Conservation (phyloP, 2,329 filamentous ascomycete species). For the Stachybotrys echinatus region DNA sequence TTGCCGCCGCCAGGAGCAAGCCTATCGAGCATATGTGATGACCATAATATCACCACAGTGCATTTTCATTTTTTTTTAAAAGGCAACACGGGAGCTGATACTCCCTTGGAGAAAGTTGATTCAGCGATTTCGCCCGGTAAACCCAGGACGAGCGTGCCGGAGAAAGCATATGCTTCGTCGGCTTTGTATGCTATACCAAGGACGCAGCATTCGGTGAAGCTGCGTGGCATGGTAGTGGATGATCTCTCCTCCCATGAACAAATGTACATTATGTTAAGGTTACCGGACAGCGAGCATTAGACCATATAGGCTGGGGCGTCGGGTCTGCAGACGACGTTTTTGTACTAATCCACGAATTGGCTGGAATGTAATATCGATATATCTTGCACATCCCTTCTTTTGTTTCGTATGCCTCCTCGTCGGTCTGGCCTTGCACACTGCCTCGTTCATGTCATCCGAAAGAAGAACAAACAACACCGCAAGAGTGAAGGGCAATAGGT, state of each 20-base stretch:
- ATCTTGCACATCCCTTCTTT: background rate
- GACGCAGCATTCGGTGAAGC: conserved; percentile 14
- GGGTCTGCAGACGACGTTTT: conserved; percentile 23
- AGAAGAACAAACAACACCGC: no score
- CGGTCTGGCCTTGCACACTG: no score
- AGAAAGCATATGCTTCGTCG: background rate
- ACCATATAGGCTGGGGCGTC: conserved; percentile 31
- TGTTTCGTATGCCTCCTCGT: no score
- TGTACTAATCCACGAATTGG: conserved; percentile 1
- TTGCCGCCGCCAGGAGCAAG: background rate
- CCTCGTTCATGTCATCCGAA: no score
- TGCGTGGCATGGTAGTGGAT: conserved; percentile 36
- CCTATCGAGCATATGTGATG: background rate
- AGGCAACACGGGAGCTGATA: no score
- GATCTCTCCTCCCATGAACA: conserved; percentile 48
- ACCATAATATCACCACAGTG: background rate
- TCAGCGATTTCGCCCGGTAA: background rate
- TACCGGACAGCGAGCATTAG: conserved; percentile 39
- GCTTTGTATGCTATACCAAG: background rate
- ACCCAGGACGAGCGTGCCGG: background rate
- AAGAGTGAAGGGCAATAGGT: no score
- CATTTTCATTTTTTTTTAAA: conserved; percentile 33
- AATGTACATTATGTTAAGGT: conserved; percentile 45
- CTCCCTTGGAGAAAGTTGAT: no score
- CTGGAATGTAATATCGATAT: background rate